Base-by-base conservation (phyloP, 257 asterid species). In the Apocynum venetum region DNA sequence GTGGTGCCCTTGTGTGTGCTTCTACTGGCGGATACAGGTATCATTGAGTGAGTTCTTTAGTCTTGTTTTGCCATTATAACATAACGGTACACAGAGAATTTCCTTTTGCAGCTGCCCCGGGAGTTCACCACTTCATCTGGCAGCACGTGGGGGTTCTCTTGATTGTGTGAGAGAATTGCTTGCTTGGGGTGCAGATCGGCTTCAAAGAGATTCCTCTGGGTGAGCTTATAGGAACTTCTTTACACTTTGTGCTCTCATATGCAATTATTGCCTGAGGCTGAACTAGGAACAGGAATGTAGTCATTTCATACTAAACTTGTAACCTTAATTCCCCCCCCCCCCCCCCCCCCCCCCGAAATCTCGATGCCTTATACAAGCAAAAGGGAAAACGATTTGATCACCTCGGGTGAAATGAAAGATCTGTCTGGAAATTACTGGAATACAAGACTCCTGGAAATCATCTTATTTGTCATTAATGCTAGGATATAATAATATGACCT, bases 121-220 rank as follows among this genome's bases (percentile, higher is more conserved):
- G 17, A 87, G 90, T 79, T 86, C 97, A 14, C 96, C 97, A 55
- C 92, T 92, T 84, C 97, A 92, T 86, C 85, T 91, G 73, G 97
- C 97, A 77, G 97, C 97, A 40, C 88, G 92, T 8, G 95, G 89
- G 69, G 97, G 95, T 49, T 91, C 97, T 5, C 76, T 92, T 87
- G 96, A 92, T 75, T 92, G 93, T 80, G 88, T 91, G 19, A 91
- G 96, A 12, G 93, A 91, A 79, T 85, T 92, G 84, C 93, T 92
- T 80, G 86, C 97, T 74, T 86, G 92, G 91, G 97, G 96, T 60
- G 93, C 97, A 59, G 96, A 92, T 84, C 86, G 96, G 69, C 89
- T 84, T 78, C 94, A 86, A 80, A 83, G 91, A 81, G 97, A 92
- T 89, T 78, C 89, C 19, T 83, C 92, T 4, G 94, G 97, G 97